Evolutionary conservation across 495 filamentous ascomycete species (phyloP).

Genomic region (Annulohypoxylon bovei): DNA sequence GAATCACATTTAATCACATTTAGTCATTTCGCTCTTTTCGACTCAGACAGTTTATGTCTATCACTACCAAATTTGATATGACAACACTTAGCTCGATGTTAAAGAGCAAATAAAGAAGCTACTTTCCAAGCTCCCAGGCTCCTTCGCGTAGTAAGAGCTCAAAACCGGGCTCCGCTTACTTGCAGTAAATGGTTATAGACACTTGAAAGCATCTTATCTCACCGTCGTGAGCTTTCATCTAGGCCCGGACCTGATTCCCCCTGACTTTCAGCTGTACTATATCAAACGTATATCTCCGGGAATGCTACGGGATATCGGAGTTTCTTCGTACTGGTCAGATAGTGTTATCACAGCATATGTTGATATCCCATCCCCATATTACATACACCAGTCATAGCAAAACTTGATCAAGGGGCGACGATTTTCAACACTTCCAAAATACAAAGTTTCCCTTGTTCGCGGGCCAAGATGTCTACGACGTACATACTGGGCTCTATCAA

Average conservation of each 20-base stretch:
- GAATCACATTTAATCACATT: conserved; percentile 9
- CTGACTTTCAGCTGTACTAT: conserved; percentile 18
- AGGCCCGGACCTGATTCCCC: not conserved
- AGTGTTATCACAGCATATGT: conserved; percentile 12
- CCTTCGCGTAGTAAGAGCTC: conserved; percentile 15
- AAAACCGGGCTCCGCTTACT: conserved; percentile 10
- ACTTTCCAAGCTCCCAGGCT: not conserved
- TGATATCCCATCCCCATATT: conserved; percentile 20
- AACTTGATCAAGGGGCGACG: not conserved
- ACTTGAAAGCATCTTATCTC: conserved; percentile 19
- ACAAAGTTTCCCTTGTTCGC: conserved; percentile 14
- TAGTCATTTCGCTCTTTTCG: conserved; percentile 8
- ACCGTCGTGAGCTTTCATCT: conserved; percentile 18
- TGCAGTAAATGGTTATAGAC: conserved; percentile 1
- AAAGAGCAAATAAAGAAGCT: conserved; percentile 22
- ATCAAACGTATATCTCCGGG: conserved; percentile 15
- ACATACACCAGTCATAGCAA: conserved; percentile 10
- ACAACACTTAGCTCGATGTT: conserved; percentile 16
- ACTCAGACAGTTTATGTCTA: conserved; percentile 11
- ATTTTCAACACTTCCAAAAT: not conserved
- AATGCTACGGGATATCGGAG: conserved; percentile 19
- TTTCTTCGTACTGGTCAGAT: conserved; percentile 5
- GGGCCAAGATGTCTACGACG: conserved; percentile 37
- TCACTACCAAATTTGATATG: conserved; percentile 29
- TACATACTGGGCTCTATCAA: conserved; percentile 42